Percentiles rank a stretch among this genome's conserved stretches.
Evolutionary conservation across 2,329 filamentous ascomycete genomes (phyloP).

Genomic region (Cordyceps farinosa): DNA sequence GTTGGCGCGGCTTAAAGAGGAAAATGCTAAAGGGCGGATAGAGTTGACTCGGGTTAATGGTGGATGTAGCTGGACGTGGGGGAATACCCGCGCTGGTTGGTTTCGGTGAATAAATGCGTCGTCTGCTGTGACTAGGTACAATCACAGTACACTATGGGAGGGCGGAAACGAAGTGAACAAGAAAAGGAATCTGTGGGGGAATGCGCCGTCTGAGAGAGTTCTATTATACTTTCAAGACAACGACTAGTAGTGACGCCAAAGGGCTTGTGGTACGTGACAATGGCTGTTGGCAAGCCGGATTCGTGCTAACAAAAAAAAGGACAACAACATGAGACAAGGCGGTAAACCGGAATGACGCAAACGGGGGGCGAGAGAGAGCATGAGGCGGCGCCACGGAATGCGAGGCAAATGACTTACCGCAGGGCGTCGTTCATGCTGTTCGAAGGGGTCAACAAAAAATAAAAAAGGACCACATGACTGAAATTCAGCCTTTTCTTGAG

Average conservation of each 20-base stretch:
- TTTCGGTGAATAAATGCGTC: neutral
- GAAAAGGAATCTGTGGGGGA: too few species aligned
- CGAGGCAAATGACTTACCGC: too few species aligned
- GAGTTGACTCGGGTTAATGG: neutral
- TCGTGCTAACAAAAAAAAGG: neutral
- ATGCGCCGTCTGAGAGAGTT: neutral
- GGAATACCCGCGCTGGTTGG: neutral
- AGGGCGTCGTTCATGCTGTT: too few species aligned
- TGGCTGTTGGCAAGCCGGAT: slow-evolving; percentile 2
- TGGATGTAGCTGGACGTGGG: too few species aligned
- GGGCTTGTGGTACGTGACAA: neutral
- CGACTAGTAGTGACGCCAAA: neutral
- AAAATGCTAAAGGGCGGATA: neutral
- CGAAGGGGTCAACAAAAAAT: too few species aligned
- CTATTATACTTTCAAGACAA: neutral
- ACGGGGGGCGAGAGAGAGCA: neutral
- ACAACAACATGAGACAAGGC: neutral
- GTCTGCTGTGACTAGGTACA: too few species aligned
- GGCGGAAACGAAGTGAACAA: too few species aligned
- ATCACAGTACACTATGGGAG: too few species aligned
- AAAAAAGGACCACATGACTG: slow-evolving; percentile 7
- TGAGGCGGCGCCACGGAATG: neutral
- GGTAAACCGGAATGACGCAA: slow-evolving; percentile 4
- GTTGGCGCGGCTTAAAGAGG: slow-evolving; percentile 12
- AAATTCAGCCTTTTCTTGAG: neutral